phyloP scores from a whole-genome alignment of 768 basidiomycete species.

The Pleurotus cornucopiae region DNA sequence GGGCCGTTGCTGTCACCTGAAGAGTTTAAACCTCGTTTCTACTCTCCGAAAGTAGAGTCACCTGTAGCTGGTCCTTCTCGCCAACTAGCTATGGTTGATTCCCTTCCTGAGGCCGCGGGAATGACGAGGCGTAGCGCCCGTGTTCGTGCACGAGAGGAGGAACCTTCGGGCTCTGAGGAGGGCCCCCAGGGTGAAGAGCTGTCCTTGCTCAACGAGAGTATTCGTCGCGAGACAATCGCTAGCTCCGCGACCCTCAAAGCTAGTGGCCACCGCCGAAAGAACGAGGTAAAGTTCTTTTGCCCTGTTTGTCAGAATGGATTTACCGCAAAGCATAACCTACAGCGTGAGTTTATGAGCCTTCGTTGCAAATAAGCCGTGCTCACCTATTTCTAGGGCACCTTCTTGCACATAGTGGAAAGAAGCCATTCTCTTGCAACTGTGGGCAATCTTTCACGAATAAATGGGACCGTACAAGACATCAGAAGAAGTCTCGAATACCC shows the following conservation, averaged over 20 bases:
- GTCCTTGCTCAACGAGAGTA: background rate
- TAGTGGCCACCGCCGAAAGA: conserved; percentile 3
- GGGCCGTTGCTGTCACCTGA: background rate
- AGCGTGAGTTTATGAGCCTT: background rate
- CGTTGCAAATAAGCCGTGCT: background rate
- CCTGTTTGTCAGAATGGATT: conserved; percentile 2
- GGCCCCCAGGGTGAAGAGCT: background rate
- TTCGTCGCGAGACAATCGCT: conserved; percentile 5
- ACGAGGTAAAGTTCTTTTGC: conserved; percentile 3
- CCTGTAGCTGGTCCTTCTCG: background rate
- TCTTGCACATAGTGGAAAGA: background rate
- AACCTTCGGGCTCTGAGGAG: conserved; percentile 4
- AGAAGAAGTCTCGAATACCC: conserved; percentile 5
- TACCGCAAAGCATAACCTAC: conserved; percentile 6
- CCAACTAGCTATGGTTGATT: background rate
- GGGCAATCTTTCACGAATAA: conserved; percentile 4
- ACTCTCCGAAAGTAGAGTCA: background rate
- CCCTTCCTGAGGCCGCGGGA: background rate
- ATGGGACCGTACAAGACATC: conserved; percentile 7
- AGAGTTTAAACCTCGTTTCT: background rate
- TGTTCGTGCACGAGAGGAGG: conserved; percentile 1
- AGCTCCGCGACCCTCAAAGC: conserved; percentile 3
- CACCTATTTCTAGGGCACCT: background rate
- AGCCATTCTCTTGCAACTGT: conserved; percentile 4
- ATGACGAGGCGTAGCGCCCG: background rate